phyloP scores from a whole-genome alignment of 1,284 basidiomycete genomes.

The Naganishia sp. region DNA sequence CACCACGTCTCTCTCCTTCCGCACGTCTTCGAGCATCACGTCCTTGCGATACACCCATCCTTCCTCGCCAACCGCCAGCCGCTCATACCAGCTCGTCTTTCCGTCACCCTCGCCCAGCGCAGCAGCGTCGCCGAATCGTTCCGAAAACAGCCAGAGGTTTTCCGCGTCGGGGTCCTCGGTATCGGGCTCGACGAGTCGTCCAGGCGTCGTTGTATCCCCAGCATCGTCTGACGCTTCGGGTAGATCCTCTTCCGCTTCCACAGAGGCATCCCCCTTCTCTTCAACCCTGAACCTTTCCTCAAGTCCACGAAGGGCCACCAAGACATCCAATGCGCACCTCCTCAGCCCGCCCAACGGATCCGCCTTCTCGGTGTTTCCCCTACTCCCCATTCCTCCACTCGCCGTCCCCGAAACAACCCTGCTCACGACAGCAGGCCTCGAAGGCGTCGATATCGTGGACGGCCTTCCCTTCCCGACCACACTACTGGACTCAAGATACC shows the following conservation, averaged over 20 bases:
- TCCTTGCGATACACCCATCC: conserved; percentile 31
- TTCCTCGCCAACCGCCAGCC: conserved; percentile 35
- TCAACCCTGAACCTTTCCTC: conserved; percentile 45
- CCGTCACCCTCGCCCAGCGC: conserved; percentile 26
- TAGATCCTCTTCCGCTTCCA: background rate
- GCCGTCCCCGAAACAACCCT: background rate
- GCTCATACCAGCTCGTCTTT: conserved; percentile 50
- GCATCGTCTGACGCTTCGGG: background rate
- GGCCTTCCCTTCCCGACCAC: background rate
- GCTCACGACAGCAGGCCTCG: conserved; percentile 28
- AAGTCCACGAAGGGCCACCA: conserved; percentile 43
- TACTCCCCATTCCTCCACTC: background rate
- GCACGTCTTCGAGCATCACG: conserved; percentile 7
- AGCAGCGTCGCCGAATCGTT: conserved; percentile 39
- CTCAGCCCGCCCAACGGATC: conserved; percentile 41
- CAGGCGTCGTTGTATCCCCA: background rate
- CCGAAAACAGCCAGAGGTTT: conserved; percentile 43
- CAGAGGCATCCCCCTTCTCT: background rate
- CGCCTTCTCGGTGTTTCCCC: conserved; percentile 7
- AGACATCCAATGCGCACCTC: conserved; percentile 48
- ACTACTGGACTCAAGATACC: background rate
- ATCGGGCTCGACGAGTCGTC: conserved; percentile 1
- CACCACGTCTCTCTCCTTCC: conserved; percentile 34
- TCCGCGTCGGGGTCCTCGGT: conserved; percentile 44
- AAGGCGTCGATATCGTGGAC: conserved; percentile 32